These are phyloP conservation scores for Apostasia shenzhenica DNA, from an alignment of 106 monocot species.

Conservation along the genomic window DNA sequence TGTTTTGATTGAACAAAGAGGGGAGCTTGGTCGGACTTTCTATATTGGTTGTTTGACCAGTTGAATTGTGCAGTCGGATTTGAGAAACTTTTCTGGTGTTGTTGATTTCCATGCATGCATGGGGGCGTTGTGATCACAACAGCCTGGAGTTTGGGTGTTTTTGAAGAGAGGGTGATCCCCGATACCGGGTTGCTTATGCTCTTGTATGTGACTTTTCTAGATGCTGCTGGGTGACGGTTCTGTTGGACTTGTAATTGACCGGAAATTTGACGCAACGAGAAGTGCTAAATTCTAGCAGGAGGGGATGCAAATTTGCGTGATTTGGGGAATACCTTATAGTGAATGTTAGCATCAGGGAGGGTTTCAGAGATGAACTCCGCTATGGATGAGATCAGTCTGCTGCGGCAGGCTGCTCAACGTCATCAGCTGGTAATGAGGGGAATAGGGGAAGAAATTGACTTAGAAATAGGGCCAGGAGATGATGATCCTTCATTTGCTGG, in stretches of 20 bases:
- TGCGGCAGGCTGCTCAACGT: conserved; percentile 67
- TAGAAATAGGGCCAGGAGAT: conserved; percentile 89
- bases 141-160: background rate
- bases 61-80: too few relatives aligned
- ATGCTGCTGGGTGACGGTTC: background rate
- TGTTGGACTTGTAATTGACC: background rate
- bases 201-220: background rate
- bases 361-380: conserved; percentile 38
- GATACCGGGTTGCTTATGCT: background rate
- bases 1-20: background rate
- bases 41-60: too few relatives aligned
- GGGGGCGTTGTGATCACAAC: background rate
- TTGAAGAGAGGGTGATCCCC: too few relatives aligned
- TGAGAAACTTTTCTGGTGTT: background rate
- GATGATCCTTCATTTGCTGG: conserved; percentile 72
- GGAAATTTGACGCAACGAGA: background rate
- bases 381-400: conserved; percentile 87
- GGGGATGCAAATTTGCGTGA: too few relatives aligned
- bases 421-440: conserved; percentile 87
- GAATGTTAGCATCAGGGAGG: conserved; percentile 29
- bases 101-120: background rate
- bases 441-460: conserved; percentile 89
- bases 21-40: too few relatives aligned
- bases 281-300: background rate
- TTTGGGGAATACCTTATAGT: background rate